These are phyloP conservation scores for Eimeria praecox DNA, from an alignment of 169 alveolate genomes.

Conservation along the genomic window DNA sequence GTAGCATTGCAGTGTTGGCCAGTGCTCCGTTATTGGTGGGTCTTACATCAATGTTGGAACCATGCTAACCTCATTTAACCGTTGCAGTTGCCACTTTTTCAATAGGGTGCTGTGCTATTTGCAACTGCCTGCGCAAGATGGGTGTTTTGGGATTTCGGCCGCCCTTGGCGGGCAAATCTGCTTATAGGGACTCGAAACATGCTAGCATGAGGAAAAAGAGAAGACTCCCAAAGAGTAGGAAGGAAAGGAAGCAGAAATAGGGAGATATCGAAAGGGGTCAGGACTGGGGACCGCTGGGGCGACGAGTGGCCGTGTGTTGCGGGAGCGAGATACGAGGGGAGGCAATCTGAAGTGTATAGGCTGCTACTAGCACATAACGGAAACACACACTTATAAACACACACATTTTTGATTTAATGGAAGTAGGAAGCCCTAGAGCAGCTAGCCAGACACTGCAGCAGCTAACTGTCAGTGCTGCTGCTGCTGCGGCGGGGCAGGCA, in stretches of 20 bases:
- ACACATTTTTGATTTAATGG: background rate
- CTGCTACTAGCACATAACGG: background rate
- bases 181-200: background rate
- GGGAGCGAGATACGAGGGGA: background rate
- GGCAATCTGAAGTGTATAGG: background rate
- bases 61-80: background rate
- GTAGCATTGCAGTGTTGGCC: background rate
- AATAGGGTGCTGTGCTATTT: background rate
- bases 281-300: slow-evolving; percentile 62
- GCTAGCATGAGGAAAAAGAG: background rate
- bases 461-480: slow-evolving; percentile 67
- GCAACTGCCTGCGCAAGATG: background rate
- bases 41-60: background rate
- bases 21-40: background rate
- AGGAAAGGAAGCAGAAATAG: slow-evolving; percentile 42
- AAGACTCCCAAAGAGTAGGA: background rate
- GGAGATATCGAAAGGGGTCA: background rate
- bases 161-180: background rate
- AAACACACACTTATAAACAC: slow-evolving; percentile 5
- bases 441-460: slow-evolving; percentile 70
- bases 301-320: slow-evolving; percentile 50
- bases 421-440: slow-evolving; percentile 29
- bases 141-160: slow-evolving; percentile 3
- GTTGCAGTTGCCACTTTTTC: background rate
- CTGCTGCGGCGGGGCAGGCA: slow-evolving; percentile 76